Percentiles rank a stretch among this genome's conserved stretches.
These are phyloP conservation scores for Backusella mclennaniae DNA, from an alignment of 192 early-diverging fungal species.

Conservation along the genomic window DNA sequence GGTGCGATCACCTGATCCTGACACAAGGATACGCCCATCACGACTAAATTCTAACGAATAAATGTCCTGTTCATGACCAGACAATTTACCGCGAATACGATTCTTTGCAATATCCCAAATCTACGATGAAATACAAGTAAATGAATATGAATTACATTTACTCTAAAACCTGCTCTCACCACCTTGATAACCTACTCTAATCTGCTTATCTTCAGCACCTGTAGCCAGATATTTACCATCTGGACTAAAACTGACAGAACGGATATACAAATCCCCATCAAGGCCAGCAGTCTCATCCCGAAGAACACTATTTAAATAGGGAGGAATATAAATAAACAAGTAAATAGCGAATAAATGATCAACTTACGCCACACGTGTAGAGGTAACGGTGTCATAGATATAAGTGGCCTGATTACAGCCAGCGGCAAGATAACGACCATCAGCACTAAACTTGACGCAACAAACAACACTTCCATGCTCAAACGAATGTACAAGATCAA, in stretches of 20 bases:
- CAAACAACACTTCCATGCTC: slow-evolving; percentile 87
- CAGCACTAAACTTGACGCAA: slow-evolving; percentile 94
- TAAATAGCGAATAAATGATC: neutral
- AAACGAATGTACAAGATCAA: slow-evolving; percentile 65
- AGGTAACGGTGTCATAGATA: slow-evolving; percentile 72
- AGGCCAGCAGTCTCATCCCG: slow-evolving; percentile 73
- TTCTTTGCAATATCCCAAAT: slow-evolving; percentile 72
- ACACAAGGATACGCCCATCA: slow-evolving; percentile 87
- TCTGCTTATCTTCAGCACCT: slow-evolving; percentile 94
- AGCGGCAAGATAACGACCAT: slow-evolving; percentile 92
- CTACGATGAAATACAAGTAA: slow-evolving; percentile 16
- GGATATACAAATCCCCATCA: slow-evolving; percentile 91
- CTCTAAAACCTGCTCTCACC: neutral
- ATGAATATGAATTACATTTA: neutral
- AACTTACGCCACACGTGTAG: slow-evolving; percentile 36
- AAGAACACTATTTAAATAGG: slow-evolving; percentile 57
- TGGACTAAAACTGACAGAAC: slow-evolving; percentile 94
- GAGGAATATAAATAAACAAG: neutral
- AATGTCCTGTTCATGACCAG: slow-evolving; percentile 97
- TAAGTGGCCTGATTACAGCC: slow-evolving; percentile 93
- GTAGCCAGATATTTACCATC: slow-evolving; percentile 89
- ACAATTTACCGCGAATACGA: slow-evolving; percentile 66
- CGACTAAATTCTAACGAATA: slow-evolving; percentile 94
- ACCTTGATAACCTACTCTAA: slow-evolving; percentile 58
- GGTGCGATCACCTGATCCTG: slow-evolving; percentile 85